Evolutionary conservation across 202 grass and related monocot species (phyloP), one percentile per base, ranked within the genome.

Genomic region (Schoenoplectus tabernaemontani): DNA sequence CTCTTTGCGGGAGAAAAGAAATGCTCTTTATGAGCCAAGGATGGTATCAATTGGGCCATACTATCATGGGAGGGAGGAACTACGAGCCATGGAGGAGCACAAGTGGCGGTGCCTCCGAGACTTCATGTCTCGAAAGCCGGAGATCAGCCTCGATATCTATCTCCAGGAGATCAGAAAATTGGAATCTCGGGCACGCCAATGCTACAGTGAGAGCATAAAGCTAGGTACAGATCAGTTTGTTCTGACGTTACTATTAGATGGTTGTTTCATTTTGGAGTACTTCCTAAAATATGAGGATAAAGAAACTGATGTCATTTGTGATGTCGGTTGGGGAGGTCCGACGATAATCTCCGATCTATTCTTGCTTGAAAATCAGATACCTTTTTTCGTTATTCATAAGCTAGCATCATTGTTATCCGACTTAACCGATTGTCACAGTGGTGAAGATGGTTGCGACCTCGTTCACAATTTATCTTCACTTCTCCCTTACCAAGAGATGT

Each of bases 21-120:
- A 15, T 10, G 22, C 4, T 74, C 66, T 75, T 8, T 76, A 83
- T 11, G 81, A 83, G 81, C 81, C 81, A 9, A 72, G 39, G 5
- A 83, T 83, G 81, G 81, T 83, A 6, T 83, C 81, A 0, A 83
- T 83, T 7, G 81, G 81, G 19, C 81, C 81, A 17, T 77, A 58
- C 37, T 74, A 83, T 56, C 69, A 12, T 13, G 81, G 66, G 0
- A 63, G 38, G 2, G 81, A 41, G 13, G 64, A 62, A 33, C 81
- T 83, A 3, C 68, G 43, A 59, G 57, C 81, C 38, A 37, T 77
- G 54, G 66, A 83, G 58, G 81, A 83, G 19, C 81, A 83, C 51
- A 83, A 83, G 33, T 83, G 81, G 81, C 26, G 56, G 51, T 83
- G 44, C 68, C 81, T 83, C 38, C 68, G 67, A 23, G 67, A 83